Percentiles rank a stretch among this genome's conserved stretches.
Conservation (phyloP, 163 green algal genomes). For the Scenedesmus sp. region DNA sequence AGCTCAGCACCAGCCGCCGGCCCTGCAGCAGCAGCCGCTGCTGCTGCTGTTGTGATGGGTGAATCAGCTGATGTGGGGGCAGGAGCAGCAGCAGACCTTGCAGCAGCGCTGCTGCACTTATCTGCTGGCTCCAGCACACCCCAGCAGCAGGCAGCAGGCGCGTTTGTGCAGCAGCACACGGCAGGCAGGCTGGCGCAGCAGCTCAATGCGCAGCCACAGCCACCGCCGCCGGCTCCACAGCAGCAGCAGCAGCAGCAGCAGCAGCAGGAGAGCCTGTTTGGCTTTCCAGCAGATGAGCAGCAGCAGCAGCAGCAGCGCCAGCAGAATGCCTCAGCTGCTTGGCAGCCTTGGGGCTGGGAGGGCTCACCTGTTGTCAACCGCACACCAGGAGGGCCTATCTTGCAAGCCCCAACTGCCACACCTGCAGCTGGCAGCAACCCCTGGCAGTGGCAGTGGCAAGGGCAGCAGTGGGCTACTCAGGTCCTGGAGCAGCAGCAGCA, state of each 20-base stretch:
- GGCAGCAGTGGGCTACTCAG: conserved; percentile 1
- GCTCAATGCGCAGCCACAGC: too few relatives aligned
- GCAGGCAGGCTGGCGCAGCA: neutral
- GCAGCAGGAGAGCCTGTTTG: neutral
- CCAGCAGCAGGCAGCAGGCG: neutral
- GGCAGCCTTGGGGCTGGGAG: conserved; percentile 2
- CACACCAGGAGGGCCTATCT: neutral
- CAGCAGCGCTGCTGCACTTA: conserved; percentile 23
- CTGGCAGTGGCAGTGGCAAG: neutral
- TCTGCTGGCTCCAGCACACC: conserved; percentile 9
- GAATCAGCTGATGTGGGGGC: neutral
- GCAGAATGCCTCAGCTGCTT: neutral
- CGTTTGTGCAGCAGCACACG: neutral
- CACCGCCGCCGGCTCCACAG: neutral
- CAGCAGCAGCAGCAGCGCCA: conserved; percentile 23
- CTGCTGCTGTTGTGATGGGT: neutral
- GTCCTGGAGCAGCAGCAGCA: conserved; percentile 19
- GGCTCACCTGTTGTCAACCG: neutral
- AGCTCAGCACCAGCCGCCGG: neutral
- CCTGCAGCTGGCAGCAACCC: neutral
- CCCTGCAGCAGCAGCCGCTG: neutral
- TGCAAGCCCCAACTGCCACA: neutral
- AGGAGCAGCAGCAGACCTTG: conserved; percentile 25
- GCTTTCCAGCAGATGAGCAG: neutral
- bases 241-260: neutral